phyloP scores from a whole-genome alignment of 2,329 filamentous ascomycete genomes.

The Ascochyta koolunga region DNA sequence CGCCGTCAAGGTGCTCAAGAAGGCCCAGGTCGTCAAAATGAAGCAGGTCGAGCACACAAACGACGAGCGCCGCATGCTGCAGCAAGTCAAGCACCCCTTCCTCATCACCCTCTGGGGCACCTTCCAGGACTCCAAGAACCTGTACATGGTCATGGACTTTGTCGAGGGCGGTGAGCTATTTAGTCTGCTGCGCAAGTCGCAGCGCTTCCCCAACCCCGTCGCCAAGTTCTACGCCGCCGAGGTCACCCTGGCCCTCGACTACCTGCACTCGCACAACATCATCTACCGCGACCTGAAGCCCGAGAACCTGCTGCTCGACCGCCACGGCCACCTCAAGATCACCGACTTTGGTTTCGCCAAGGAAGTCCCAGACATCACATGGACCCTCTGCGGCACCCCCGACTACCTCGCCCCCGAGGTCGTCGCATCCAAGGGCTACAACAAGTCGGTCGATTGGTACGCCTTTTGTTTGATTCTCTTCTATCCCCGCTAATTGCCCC shows the following conservation, averaged over 20 bases:
- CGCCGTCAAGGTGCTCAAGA: slow-evolving; percentile 97
- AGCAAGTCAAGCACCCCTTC: slow-evolving; percentile 97
- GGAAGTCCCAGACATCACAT: slow-evolving; percentile 97
- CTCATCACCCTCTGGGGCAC: slow-evolving; percentile 98
- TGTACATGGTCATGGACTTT: slow-evolving; percentile 99
- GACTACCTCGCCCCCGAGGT: slow-evolving; percentile 98
- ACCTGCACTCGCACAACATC: slow-evolving; percentile 91
- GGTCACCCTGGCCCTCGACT: slow-evolving; percentile 93
- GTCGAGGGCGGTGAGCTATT: slow-evolving; percentile 98
- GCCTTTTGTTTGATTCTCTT: slow-evolving; percentile 36
- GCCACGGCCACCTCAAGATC: slow-evolving; percentile 94
- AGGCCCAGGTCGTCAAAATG: slow-evolving; percentile 99
- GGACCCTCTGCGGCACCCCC: slow-evolving; percentile 96
- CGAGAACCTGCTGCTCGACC: slow-evolving; percentile 88
- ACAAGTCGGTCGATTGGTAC: slow-evolving; percentile 98
- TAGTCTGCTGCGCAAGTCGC: slow-evolving; percentile 88
- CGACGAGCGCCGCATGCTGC: slow-evolving; percentile 93
- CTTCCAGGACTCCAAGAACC: slow-evolving; percentile 91
- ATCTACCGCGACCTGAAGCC: slow-evolving; percentile 98
- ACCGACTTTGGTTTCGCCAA: slow-evolving; percentile 99
- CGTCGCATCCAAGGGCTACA: slow-evolving; percentile 98
- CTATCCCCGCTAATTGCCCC: slow-evolving; percentile 10
- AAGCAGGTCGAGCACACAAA: slow-evolving; percentile 99
- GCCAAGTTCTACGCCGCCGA: slow-evolving; percentile 99
- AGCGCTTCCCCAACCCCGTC: slow-evolving; percentile 98